phyloP scores from a whole-genome alignment of 2,329 filamentous ascomycete species.

The Aspergillus transmontanensis region DNA sequence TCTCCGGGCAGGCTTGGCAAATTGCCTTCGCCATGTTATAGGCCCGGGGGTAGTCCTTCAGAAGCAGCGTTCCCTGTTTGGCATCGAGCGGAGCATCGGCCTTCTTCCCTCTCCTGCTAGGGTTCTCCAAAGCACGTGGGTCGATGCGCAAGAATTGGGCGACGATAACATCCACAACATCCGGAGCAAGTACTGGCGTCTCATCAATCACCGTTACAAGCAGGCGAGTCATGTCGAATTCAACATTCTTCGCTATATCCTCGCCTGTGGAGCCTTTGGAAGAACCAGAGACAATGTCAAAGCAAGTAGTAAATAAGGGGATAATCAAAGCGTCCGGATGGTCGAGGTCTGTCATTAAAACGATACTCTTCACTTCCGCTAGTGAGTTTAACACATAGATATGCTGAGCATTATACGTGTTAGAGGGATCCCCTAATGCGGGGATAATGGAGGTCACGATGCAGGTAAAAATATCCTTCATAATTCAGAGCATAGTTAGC shows the following conservation, averaged over 20 bases:
- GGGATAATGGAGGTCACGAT: conserved; percentile 83
- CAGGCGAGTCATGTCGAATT: conserved; percentile 86
- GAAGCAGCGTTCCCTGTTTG: conserved; percentile 78
- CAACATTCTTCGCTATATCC: conserved; percentile 86
- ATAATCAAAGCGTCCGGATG: conserved; percentile 77
- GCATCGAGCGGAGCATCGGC: conserved; percentile 63
- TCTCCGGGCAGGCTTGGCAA: conserved; percentile 84
- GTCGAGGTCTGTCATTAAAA: conserved; percentile 85
- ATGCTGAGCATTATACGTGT: conserved; percentile 91
- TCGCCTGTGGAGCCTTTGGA: conserved; percentile 76
- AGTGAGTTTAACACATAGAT: conserved; percentile 87
- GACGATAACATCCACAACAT: conserved; percentile 89
- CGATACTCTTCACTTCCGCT: conserved; percentile 89
- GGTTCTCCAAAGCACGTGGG: conserved; percentile 56
- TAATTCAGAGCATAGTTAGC: conserved; percentile 16
- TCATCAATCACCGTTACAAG: conserved; percentile 87
- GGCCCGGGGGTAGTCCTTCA: conserved; percentile 85
- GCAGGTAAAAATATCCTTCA: conserved; percentile 86
- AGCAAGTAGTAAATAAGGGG: conserved; percentile 82
- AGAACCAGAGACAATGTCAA: conserved; percentile 84
- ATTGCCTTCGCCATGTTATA: conserved; percentile 97
- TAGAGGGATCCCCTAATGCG: conserved; percentile 79
- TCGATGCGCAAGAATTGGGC: conserved; percentile 93
- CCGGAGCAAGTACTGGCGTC: conserved; percentile 71
- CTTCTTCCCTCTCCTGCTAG: conserved; percentile 61